Evolutionary conservation across 345 rosid species (phyloP), one percentile per base, ranked within the genome.

Genomic region (Lepidium aucheri): DNA sequence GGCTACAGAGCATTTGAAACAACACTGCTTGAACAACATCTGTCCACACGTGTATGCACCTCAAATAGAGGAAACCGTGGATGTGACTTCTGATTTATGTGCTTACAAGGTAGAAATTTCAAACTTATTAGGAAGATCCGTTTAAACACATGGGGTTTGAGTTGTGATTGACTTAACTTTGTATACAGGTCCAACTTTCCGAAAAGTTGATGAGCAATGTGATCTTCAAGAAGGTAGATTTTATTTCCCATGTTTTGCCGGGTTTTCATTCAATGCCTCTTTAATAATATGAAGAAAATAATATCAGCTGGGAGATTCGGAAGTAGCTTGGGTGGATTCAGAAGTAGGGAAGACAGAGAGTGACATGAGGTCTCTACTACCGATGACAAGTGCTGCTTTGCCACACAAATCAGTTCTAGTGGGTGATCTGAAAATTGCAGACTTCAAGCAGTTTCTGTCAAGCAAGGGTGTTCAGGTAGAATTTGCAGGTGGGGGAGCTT

Each of bases 121-220:
- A 24, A 73, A 32, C 16, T 22, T 49, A 22, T 44, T 18, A 52
- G 10, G 22, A 57, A 40, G 13, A 14, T 33, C 39, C 20, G n/a
- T 24, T 57, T 26, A 28, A 28, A 20, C 36, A 0, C 9, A 18
- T 63, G 28, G 9, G 14, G 22, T 64, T 32, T 33, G 15, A 18
- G 54, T 45, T 42, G 8, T 44, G 33, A 14, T 33, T 47, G 17
- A 59, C 63, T 28, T 55, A 30, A 68, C 43, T 35, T 50, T 53
- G 41, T 67, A 68, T 68, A 65, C 61, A 94, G 99, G 97, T 90
- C 35, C 99, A 90, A 84, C 92, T 94, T 20, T 88, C 97, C 20
- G 97, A 94, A 80, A 85, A 88, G 78, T 78, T 94, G 72, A 88
- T 94, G 99, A 90, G 99, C 65, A 90, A 85, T 69, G 97, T 90